Conservation (phyloP, 139 green algal genomes). For the Chlorella sp. region DNA sequence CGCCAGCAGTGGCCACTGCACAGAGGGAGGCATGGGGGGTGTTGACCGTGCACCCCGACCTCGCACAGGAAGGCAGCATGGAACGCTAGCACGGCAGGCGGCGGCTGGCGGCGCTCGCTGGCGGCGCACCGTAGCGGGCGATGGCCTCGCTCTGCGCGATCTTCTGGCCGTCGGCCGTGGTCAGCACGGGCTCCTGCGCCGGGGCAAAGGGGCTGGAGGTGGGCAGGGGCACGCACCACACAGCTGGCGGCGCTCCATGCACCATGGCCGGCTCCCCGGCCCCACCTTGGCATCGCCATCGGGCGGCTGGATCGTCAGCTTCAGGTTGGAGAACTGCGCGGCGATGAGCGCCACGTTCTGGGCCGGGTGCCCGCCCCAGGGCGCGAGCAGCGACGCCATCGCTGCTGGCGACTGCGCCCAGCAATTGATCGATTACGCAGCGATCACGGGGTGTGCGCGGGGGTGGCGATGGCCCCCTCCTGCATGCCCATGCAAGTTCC, state of each 20-base stretch:
- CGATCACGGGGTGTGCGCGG: no score
- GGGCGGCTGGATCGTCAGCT: constrained; percentile 53
- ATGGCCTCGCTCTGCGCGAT: constrained; percentile 49
- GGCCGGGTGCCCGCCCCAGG: constrained; percentile 52
- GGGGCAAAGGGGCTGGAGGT: not conserved
- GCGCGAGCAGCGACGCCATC: constrained; percentile 50
- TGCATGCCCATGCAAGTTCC: no score
- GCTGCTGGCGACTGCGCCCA: not conserved
- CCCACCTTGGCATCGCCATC: constrained; percentile 61
- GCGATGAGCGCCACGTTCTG: constrained; percentile 60
- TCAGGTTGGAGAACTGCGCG: constrained; percentile 36
- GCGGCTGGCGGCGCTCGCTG: not conserved
- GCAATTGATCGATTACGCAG: no score
- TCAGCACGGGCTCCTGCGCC: constrained; percentile 37
- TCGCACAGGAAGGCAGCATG: not conserved
- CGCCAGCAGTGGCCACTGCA: constrained; percentile 45
- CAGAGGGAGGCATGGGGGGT: not conserved
- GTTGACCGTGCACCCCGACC: no score
- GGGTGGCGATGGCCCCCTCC: no score
- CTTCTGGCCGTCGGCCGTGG: constrained; percentile 15
- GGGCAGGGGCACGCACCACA: not conserved
- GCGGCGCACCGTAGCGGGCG: constrained; percentile 44
- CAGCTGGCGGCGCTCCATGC: no score
- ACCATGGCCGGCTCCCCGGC: no score
- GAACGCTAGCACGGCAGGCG: not conserved